Evolutionary conservation across 1,139 yeast species (phyloP).

Genomic region (Lodderomyces elongisporus): DNA sequence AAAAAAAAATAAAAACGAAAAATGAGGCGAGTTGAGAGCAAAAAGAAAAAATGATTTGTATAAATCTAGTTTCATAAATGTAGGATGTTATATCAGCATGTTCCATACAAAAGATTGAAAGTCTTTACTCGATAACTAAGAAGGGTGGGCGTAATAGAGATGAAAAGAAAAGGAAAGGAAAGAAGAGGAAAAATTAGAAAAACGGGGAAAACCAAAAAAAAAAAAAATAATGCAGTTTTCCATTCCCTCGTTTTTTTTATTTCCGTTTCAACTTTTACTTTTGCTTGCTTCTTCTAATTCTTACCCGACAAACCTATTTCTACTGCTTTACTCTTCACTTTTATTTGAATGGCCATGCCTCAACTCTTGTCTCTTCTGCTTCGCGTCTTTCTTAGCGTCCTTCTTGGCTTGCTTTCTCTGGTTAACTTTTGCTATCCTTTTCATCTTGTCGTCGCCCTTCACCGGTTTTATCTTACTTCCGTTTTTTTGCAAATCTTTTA

Average conservation of each 20-base stretch:
- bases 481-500: conserved; percentile 50
- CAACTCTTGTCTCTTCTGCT: conserved; percentile 3
- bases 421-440: conserved; percentile 6
- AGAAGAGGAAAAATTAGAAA: not conserved
- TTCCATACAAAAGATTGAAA: too few relatives aligned
- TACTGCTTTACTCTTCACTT: not conserved
- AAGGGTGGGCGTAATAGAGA: too few relatives aligned
- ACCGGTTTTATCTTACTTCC: conserved; percentile 14
- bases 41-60: too few relatives aligned
- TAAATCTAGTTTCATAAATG: too few relatives aligned
- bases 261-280: too few relatives aligned
- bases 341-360: conserved; percentile 1
- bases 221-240: not conserved
- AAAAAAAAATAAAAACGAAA: too few relatives aligned
- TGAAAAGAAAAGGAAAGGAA: too few relatives aligned
- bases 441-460: conserved; percentile 12
- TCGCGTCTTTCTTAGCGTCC: conserved; percentile 3
- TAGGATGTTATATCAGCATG: too few relatives aligned
- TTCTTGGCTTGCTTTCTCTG: conserved; percentile 4
- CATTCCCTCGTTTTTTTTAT: not conserved
- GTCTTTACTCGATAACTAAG: too few relatives aligned
- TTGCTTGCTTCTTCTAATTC: too few relatives aligned
- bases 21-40: too few relatives aligned
- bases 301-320: too few relatives aligned
- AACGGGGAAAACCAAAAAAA: not conserved